These are phyloP conservation scores for Fomitopsis schrenkii DNA, from an alignment of 1,284 basidiomycete genomes.

Conservation along the genomic window DNA sequence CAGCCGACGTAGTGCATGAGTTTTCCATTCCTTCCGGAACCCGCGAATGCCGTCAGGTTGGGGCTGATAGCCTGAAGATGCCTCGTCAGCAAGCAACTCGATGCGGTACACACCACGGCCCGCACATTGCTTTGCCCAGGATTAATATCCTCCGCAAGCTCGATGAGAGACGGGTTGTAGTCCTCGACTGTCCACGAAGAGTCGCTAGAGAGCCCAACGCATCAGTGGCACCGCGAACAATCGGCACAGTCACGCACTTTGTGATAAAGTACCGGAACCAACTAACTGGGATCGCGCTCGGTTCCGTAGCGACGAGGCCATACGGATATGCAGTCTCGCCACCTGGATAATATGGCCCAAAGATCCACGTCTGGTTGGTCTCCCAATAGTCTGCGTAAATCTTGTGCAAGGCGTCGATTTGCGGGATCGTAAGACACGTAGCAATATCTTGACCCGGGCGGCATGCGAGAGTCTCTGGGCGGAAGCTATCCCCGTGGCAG, in stretches of 20 bases:
- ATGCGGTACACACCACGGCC: neutral
- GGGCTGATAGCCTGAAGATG: conserved; percentile 16
- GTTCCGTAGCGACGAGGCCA: conserved; percentile 7
- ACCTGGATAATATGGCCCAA: conserved; percentile 17
- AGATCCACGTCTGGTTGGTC: conserved; percentile 20
- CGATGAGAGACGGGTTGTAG: conserved; percentile 13
- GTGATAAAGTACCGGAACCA: conserved; percentile 18
- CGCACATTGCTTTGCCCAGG: conserved; percentile 12
- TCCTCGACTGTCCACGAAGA: conserved; percentile 15
- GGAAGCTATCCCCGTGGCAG: conserved; percentile 17
- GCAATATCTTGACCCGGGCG: conserved; percentile 16
- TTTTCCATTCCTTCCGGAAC: conserved; percentile 22
- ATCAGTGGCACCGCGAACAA: neutral
- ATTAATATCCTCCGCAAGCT: conserved; percentile 16
- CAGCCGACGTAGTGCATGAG: conserved; percentile 30
- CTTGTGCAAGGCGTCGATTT: conserved; percentile 28
- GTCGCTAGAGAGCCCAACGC: conserved; percentile 9
- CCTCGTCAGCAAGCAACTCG: neutral
- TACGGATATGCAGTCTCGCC: conserved; percentile 18
- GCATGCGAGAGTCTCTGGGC: conserved; percentile 27
- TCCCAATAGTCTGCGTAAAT: conserved; percentile 28
- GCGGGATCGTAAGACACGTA: conserved; percentile 27
- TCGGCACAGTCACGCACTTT: conserved; percentile 9
- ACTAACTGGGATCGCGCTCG: conserved; percentile 6
- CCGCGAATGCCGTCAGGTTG: conserved; percentile 26